Base-by-base conservation (phyloP, 257 asterid species). In the Solanum lignicaule region DNA sequence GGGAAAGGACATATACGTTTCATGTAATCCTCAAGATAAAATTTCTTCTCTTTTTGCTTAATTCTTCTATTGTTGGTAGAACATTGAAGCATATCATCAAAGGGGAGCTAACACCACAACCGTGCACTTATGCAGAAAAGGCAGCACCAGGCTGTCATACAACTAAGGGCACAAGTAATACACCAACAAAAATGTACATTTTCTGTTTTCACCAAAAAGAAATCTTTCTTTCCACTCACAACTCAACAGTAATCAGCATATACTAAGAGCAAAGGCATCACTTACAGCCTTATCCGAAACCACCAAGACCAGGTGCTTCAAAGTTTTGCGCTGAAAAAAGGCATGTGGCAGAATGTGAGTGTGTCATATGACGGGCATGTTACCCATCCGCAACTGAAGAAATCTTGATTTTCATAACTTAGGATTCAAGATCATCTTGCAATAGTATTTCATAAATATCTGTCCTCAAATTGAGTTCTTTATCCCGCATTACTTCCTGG, bases 401-500 rank as follows among this genome's bases (percentile, higher is more conserved):
- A 81, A 81, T 10, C 69, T 27, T 48, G 29, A 29, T 81, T 48
- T 11, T 46, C 85, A 81, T 9, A 6, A 29, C 69, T 69, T 91
- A 92, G 41, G 88, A 73, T 65, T 91, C 98, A 93, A 90, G 90
- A 91, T 95, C 99, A 87, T 97, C 99, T 91, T 93, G 96, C 92
- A 97, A 87, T 84, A 97, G 92, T 75, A 97, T 97, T 92, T 97
- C 99, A 27, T 97, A 97, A 81, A 95, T 95, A 86, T 95, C 99
- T n/a, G 99, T 97, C 93, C 99, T 93, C 90, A 97, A 90, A 75
- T 97, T 95, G 87, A 97, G 94, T 89, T 95, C 99, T 92, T 97
- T 97, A 60, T 97, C 99, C 52, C 98, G 92, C 99, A 97, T 97
- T 29, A 97, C 99, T 89, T 97, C 98, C 88, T 97, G 99, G 87